Evolutionary conservation across 306 rosid species (phyloP), one percentile per base, ranked within the genome.

Genomic region (Rosa rugosa): DNA sequence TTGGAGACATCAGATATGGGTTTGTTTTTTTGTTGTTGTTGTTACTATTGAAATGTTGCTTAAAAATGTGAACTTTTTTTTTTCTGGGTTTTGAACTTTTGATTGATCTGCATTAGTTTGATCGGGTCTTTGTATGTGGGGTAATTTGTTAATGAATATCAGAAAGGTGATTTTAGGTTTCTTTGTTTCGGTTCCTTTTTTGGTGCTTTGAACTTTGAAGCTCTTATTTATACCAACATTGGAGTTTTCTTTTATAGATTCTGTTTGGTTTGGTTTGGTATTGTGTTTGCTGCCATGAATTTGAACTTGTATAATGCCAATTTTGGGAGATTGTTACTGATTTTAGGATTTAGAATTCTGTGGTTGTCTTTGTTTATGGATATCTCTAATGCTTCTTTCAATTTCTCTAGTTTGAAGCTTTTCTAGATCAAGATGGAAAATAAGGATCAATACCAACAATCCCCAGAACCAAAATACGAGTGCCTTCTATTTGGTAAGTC

Each of bases 401-500:
- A 14, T 74, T 46, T 31, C 27, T 78, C 36, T 2, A 49, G 12
- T 31, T 73, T 80, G 38, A 60, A 82, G 84, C 59, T 40, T 38
- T 38, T 13, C 22, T 49, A 18, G 42, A 53, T 69, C 65, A n/a
- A 69, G 76, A 94, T 94, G 99, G 99, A 88, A 76, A 85, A 87
- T 31, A 84, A 79, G 46, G 81, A 76, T 75, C 88, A 86, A 41
- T 83, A 75, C 62, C 77, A 77, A 77, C 87, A 88, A 75, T 80
- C 68, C 59, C 72, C 85, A 8, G 87, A 83, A 73, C 71, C 89
- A n/a, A 88, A 88, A 82, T 90, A 86, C 50, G 93, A 94, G 3
- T 94, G 95, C 79, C 93, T 92, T 83, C 72, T 94, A 51, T 92
- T 92, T 66, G 99, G 97, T 94, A 80, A 70, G 81, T 57, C 44